Evolutionary conservation across 1,284 basidiomycete species (phyloP).

Genomic region (Ganoderma boninense): DNA sequence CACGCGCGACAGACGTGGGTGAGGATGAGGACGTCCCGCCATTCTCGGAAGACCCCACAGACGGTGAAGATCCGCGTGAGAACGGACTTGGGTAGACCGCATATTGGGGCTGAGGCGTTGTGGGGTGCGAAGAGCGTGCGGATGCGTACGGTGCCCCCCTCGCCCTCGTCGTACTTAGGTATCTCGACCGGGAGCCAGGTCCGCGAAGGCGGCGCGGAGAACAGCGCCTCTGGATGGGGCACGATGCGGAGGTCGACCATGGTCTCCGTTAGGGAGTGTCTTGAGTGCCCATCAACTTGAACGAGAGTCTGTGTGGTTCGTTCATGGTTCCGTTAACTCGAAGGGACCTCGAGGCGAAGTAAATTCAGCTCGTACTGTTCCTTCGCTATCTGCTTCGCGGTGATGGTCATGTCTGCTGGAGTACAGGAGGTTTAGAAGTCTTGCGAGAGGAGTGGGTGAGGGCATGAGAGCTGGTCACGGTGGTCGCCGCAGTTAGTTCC

Average conservation of each 20-base stretch:
- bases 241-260: conserved; percentile 3
- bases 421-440: neutral
- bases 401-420: neutral
- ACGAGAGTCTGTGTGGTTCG: neutral
- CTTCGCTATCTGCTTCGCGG: neutral
- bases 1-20: conserved; percentile 2
- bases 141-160: neutral
- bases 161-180: neutral
- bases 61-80: conserved; percentile 3
- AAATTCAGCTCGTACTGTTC: neutral
- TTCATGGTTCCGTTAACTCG: neutral
- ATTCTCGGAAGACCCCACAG: neutral
- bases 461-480: neutral
- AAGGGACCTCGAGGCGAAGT: neutral
- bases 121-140: conserved; percentile 3
- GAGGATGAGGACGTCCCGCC: neutral
- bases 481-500: neutral
- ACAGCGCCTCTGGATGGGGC: neutral
- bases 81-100: neutral
- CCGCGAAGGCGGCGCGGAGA: neutral
- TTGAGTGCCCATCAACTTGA: neutral
- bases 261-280: neutral
- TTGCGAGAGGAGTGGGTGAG: neutral
- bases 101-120: neutral
- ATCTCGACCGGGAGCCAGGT: neutral